These are phyloP conservation scores for Perkinsus chesapeaki DNA, from an alignment of 169 alveolate species.

Conservation along the genomic window DNA sequence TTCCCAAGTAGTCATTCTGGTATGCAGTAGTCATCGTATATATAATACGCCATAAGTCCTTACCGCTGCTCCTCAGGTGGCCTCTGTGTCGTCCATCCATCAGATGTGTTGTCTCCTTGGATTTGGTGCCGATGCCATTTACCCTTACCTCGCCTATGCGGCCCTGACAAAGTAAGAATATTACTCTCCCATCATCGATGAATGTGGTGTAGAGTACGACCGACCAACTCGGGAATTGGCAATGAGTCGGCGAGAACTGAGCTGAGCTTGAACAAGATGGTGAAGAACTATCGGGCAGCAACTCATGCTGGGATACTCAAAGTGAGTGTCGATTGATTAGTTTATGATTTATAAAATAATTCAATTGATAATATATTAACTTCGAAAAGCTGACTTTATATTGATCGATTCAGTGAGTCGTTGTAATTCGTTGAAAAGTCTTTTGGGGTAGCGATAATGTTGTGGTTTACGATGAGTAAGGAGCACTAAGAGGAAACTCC, in stretches of 20 bases:
- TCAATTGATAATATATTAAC: no score
- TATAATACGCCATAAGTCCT: not conserved
- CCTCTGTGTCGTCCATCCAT: constrained; percentile 29
- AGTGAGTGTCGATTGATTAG: no score
- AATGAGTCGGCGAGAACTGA: not conserved
- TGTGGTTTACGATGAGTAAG: no score
- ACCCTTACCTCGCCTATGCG: constrained; percentile 49
- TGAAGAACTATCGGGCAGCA: constrained; percentile 18
- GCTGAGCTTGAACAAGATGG: constrained; percentile 26
- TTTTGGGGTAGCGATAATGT: no score
- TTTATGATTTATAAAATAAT: no score
- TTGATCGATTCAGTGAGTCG: no score
- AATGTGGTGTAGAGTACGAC: constrained; percentile 21
- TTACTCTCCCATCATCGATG: not conserved
- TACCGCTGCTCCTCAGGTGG: not conserved
- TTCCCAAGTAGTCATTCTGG: no score
- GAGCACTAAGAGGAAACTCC: no score
- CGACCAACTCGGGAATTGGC: not conserved
- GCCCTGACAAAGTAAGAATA: constrained; percentile 14
- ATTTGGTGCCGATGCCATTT: constrained; percentile 60
- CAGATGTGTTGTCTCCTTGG: constrained; percentile 44
- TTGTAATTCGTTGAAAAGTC: no score
- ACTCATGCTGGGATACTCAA: not conserved
- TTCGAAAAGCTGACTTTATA: no score
- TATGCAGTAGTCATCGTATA: no score